These are phyloP conservation scores for Oryza rufipogon DNA, from an alignment of 176 grass and related monocot genomes.

Conservation along the genomic window DNA sequence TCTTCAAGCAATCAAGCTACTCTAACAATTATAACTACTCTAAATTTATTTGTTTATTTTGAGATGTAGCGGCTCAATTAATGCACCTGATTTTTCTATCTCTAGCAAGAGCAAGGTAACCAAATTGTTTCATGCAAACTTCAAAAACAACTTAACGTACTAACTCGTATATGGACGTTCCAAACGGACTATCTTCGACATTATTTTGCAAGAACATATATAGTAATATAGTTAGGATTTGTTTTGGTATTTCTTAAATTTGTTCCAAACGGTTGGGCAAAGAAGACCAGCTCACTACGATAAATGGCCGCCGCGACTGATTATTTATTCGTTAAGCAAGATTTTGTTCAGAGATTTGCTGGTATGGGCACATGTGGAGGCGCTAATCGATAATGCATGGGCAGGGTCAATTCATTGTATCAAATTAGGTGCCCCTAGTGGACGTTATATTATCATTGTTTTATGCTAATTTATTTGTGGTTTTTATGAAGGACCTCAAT, in stretches of 20 bases:
- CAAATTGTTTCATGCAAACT: background rate
- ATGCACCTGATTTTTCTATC: background rate
- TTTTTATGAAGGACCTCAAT: background rate
- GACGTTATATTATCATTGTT: background rate
- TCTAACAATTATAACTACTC: no score
- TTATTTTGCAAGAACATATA: no score
- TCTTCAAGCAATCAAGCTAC: no score
- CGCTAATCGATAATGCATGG: slow-evolving; percentile 9
- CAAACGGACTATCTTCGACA: no score
- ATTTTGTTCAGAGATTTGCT: slow-evolving; percentile 33
- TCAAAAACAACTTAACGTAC: background rate
- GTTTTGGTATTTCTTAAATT: background rate
- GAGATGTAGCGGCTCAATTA: background rate
- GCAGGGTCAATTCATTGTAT: slow-evolving; percentile 36
- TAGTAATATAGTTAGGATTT: no score
- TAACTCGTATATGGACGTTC: background rate
- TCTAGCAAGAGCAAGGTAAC: background rate
- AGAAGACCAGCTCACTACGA: background rate
- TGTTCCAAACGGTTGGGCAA: background rate
- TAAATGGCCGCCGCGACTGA: background rate
- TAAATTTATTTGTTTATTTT: background rate
- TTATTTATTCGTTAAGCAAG: background rate
- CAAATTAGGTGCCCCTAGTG: slow-evolving; percentile 14
- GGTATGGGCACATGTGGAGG: slow-evolving; percentile 42
- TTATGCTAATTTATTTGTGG: background rate